Evolutionary conservation across 78 protist species (phyloP).

Genomic region (slime mould (Dictyostelium discoideum)): dicty_2.7 NC_007091.3:3745501-3746000

Average conservation of each 20-base stretch:
- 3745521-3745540: no score
- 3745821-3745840: constrained; percentile 23
- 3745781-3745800: background rate
- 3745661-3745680: constrained; percentile 41
- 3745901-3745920: background rate
- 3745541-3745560: no score
- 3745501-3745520: no score
- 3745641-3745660: constrained; percentile 75
- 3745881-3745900: background rate
- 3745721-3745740: no score
- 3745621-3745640: constrained; percentile 70
- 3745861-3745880: background rate
- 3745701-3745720: background rate
- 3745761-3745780: background rate
- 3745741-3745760: background rate
- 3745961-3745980: background rate
- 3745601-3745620: background rate
- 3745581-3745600: no score
- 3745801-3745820: background rate
- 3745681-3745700: constrained; percentile 64
- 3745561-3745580: no score
- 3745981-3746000: background rate
- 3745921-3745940: background rate
- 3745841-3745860: constrained; percentile 25
- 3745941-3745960: background rate